phyloP scores from a whole-genome alignment of 192 early-diverging fungal genomes.

The Umbelopsis vinacea region DNA sequence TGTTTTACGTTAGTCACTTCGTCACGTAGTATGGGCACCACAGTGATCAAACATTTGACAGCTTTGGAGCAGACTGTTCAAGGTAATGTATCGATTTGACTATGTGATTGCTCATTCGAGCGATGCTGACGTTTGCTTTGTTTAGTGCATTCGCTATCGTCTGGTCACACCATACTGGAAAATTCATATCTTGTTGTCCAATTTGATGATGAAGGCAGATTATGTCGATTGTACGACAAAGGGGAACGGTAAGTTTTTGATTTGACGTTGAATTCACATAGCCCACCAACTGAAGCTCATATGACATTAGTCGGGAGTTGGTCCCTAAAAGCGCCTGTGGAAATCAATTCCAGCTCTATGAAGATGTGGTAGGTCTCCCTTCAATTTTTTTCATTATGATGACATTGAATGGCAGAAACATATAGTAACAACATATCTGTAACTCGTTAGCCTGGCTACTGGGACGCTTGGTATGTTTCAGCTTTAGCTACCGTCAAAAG shows the following conservation, averaged over 20 bases:
- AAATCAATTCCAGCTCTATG: constrained; percentile 83
- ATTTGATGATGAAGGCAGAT: constrained; percentile 74
- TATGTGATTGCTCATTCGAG: neutral
- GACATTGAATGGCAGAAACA: constrained; percentile 43
- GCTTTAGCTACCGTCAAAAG: no score
- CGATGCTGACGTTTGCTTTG: neutral
- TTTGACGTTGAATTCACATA: neutral
- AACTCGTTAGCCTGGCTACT: constrained; percentile 50
- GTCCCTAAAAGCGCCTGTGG: constrained; percentile 54
- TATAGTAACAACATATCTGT: neutral
- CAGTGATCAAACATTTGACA: neutral
- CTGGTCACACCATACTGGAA: constrained; percentile 62
- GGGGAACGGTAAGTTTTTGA: constrained; percentile 29
- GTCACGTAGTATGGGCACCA: neutral
- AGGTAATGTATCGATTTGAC: neutral
- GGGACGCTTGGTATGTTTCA: constrained; percentile 50
- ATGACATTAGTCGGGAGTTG: constrained; percentile 50
- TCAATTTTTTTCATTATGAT: constrained; percentile 31
- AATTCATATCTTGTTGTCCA: constrained; percentile 72
- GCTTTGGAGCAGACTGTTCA: neutral
- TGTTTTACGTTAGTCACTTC: neutral
- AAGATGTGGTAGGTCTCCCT: constrained; percentile 68
- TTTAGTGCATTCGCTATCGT: neutral
- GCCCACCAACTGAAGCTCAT: neutral
- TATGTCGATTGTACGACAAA: constrained; percentile 48